A percentile compares a stretch with the other conserved stretches of the same genome.
Conservation (phyloP, 495 filamentous ascomycete species). For the Aspergillus sclerotioniger region DNA sequence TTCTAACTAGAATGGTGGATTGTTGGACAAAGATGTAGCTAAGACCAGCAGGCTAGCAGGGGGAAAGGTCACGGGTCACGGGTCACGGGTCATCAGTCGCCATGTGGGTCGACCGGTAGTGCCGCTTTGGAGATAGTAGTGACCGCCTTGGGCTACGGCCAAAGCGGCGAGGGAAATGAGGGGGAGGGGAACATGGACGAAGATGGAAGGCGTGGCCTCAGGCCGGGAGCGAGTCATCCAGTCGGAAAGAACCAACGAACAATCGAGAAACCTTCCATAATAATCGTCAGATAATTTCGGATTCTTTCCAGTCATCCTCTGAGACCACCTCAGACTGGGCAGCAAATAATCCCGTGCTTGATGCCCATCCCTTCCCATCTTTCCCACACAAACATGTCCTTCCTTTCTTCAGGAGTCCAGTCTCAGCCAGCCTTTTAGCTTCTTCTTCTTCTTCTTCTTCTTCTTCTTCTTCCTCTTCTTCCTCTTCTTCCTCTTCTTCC, state of each 20-base stretch:
- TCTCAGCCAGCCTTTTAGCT: neutral
- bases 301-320: neutral
- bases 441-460: too few species aligned
- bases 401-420: neutral
- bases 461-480: too few species aligned
- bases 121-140: neutral
- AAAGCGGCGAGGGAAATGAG: conserved; percentile 5
- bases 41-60: neutral
- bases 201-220: conserved; percentile 1
- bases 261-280: neutral
- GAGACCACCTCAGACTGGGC: neutral
- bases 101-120: neutral
- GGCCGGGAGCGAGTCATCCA: neutral
- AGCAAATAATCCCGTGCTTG: neutral
- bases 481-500: too few species aligned
- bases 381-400: conserved; percentile 4
- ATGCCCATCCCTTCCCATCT: neutral
- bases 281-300: neutral
- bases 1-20: neutral
- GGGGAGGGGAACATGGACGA: conserved; percentile 3
- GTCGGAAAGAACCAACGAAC: neutral
- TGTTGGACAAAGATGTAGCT: neutral
- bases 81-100: too few species aligned
- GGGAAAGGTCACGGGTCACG: neutral
- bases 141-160: neutral